phyloP scores from a whole-genome alignment of 1,284 basidiomycete genomes.

The Grifola frondosa region DNA sequence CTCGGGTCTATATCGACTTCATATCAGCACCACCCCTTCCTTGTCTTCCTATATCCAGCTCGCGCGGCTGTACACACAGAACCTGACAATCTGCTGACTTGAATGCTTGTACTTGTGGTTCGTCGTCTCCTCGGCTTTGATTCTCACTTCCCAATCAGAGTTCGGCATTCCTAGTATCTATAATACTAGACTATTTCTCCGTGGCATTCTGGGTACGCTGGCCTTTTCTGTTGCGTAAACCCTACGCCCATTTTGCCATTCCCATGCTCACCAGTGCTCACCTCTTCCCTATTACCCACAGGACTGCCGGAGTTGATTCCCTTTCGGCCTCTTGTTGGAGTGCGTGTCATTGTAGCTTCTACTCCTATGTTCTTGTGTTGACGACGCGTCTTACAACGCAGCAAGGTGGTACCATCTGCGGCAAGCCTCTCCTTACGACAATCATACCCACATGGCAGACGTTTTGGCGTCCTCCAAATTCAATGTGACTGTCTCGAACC shows the following conservation, averaged over 20 bases:
- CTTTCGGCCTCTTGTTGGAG: constrained; percentile 15
- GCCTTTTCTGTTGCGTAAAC: constrained; percentile 9
- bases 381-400: constrained; percentile 9
- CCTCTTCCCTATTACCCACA: constrained; percentile 15
- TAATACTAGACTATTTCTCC: constrained; percentile 17
- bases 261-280: constrained; percentile 22
- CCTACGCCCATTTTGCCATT: constrained; percentile 13
- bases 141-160: constrained; percentile 18
- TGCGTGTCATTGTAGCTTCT: constrained; percentile 14
- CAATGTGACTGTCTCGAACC: constrained; percentile 43
- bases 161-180: constrained; percentile 13
- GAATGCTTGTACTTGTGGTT: constrained; percentile 21
- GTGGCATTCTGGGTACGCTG: constrained; percentile 22
- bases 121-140: constrained; percentile 15
- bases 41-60: constrained; percentile 7
- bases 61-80: constrained; percentile 11
- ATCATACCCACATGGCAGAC: constrained; percentile 45
- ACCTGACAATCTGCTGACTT: constrained; percentile 21
- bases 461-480: constrained; percentile 40
- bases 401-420: constrained; percentile 18
- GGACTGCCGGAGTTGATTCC: constrained; percentile 18
- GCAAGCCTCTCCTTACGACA: constrained; percentile 17
- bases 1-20: constrained; percentile 12
- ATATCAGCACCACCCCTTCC: constrained; percentile 8
- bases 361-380: constrained; percentile 1